Evolutionary conservation across 768 basidiomycete species (phyloP).

Genomic region (Mycena vitilis): DNA sequence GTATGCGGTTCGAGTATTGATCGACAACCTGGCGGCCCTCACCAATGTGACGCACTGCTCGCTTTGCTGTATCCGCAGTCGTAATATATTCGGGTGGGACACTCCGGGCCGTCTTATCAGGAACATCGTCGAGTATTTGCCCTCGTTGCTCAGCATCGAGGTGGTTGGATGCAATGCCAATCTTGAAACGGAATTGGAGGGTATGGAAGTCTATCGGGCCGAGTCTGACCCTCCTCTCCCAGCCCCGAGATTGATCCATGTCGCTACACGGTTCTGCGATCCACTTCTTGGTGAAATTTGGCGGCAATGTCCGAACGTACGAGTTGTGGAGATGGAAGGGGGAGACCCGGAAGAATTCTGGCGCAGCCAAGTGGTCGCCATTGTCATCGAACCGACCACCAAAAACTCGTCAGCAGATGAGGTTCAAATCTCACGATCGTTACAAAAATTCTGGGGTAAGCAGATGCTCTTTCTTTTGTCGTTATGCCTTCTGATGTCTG

Average conservation of each 20-base stretch:
- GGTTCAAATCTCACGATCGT: too few relatives aligned
- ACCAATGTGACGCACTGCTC: not conserved
- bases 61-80: not conserved
- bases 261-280: not conserved
- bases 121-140: not conserved
- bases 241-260: not conserved
- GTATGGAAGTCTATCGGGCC: not conserved
- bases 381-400: not conserved
- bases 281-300: not conserved
- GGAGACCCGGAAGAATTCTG: not conserved
- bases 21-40: not conserved
- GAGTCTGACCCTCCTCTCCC: not conserved
- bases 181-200: not conserved
- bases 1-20: not conserved
- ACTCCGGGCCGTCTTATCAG: not conserved
- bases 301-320: not conserved
- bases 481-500: too few relatives aligned
- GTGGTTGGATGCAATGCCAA: not conserved
- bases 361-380: not conserved
- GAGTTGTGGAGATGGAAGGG: not conserved
- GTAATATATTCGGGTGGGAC: not conserved
- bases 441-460: too few relatives aligned
- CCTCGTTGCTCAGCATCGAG: not conserved
- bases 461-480: too few relatives aligned
- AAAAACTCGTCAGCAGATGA: not conserved